Evolutionary conservation across 2,329 filamentous ascomycete species (phyloP), one percentile per base, ranked within the genome.

Genomic region (Hymenoscyphus repandus): DNA sequence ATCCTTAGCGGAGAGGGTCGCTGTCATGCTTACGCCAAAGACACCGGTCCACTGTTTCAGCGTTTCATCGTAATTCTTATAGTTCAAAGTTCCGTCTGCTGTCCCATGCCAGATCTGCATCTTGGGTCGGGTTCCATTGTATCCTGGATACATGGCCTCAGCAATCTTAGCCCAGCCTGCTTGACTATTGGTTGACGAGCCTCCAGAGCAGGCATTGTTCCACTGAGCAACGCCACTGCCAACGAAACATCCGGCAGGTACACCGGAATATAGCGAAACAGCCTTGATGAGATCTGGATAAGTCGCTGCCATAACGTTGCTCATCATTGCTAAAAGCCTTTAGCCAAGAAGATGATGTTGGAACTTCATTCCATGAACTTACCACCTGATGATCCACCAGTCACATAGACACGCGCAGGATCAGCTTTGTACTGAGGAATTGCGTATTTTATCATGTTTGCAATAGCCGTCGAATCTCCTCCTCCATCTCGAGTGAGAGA

Each of bases 371-470:
- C 12, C 12, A 3, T 17, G 10, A 20, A 47, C 47, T 73, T 40
- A 67, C 72, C 72, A 5, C 73, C 73, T 0, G 72, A 75, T 9
- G 68, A 72, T 0, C 63, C 64, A 6, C 80, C 79, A 0, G 75
- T 78, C 2, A 77, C 76, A 53, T 75, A 83, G 1, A 82, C 75
- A 47, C 70, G 71, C 52, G 61, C 68, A 17, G 72, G 58, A 58
- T 83, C 74, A 30, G 69, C 76, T 2, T 68, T 68, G 65, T 82
- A 80, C 61, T 71, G 70, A 11, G 63, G 55, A 30, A 81, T 64
- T 3, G 76, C 70, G 58, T 78, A 81, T 31, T 65, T 70, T 50
- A 82, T 77, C 78, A 83, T 82, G 58, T 77, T 79, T 20, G 74
- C 76, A 54, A 83, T 78, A 0, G 72, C 70, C 36, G 75, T 74